phyloP scores from a whole-genome alignment of 2,329 filamentous ascomycete genomes.

The Coniochaeta ligniaria region DNA sequence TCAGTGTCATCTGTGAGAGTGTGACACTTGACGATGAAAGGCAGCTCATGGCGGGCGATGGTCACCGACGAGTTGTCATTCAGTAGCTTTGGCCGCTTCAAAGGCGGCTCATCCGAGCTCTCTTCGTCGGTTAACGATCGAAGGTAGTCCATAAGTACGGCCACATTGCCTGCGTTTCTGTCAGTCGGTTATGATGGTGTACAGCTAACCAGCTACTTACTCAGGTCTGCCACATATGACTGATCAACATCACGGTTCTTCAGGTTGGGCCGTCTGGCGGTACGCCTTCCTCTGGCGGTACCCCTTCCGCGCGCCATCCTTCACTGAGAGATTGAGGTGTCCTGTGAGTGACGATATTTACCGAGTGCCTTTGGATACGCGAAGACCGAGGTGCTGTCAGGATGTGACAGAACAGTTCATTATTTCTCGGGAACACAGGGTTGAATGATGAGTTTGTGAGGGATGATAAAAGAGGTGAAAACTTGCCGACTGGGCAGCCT shows the following conservation, averaged over 20 bases:
- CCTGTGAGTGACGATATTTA: neutral
- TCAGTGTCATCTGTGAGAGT: neutral
- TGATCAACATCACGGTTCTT: neutral
- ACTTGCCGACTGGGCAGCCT: neutral
- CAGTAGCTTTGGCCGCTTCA: conserved; percentile 11
- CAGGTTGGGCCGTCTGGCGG: neutral
- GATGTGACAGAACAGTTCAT: neutral
- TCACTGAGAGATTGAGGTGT: neutral
- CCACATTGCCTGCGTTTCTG: neutral
- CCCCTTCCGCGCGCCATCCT: neutral
- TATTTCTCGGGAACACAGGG: neutral
- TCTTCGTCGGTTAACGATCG: neutral
- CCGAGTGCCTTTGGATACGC: too few species aligned
- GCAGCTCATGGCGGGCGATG: conserved; percentile 10
- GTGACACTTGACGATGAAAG: neutral
- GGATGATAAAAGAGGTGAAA: neutral
- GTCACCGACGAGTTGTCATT: conserved; percentile 6
- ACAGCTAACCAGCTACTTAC: neutral
- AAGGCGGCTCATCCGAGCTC: conserved; percentile 4
- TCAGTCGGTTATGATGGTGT: neutral
- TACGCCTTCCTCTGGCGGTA: neutral
- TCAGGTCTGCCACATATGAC: neutral
- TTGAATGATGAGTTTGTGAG: too few species aligned
- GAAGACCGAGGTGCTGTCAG: neutral
- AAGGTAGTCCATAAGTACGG: neutral